Base-by-base conservation (phyloP, 176 grass and related monocot genomes). In the Phyllostachys edulis region DNA sequence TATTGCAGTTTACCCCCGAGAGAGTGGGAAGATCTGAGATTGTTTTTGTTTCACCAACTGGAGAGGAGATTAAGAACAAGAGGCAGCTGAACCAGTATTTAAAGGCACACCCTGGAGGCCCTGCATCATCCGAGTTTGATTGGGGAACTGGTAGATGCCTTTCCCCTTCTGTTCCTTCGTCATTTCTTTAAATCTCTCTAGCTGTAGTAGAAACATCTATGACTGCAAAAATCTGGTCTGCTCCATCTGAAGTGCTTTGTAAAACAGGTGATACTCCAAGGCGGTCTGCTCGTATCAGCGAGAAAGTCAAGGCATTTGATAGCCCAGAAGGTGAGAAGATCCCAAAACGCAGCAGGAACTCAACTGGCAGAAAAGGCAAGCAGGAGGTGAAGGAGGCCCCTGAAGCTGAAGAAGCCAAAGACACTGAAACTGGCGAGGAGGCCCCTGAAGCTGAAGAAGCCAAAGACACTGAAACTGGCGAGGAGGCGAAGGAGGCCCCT, bases 31-130 rank as follows among this genome's bases (percentile, higher is more conserved):
- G 66, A 61, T 88, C 49, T 89, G 93, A 96, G 87, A 92, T 99
- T 86, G 86, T 99, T 82, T 96, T 94, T 86, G 85, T 99, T 51
- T 82, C 96, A 23, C 93, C 96, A 61, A 92, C 87, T 80, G 93
- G 96, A 27, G 96, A 96, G 79, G 96, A 99, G 77, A 92, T 99
- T 63, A 99, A 88, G 77, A 96, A 87, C 51, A 99, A 94, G 86
- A 91, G 87, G 57, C 96, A 96, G 63, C 80, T 99, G 41, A 75
- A 69, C 83, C 91, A 92, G 51, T 99, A 99, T 40, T 75, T 99
- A 14, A 96, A 96, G 78, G 85, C 89, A n/a, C 86, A 99, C 70
- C 86, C 91, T 87, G 91, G 88, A 63, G 89, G 91, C 60, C 89
- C 90, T 77, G 68, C 91, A 66, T 79, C 91, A 73, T 94, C 91